Evolutionary conservation across 2,329 filamentous ascomycete genomes (phyloP).

Genomic region (Eutypella sp.): DNA sequence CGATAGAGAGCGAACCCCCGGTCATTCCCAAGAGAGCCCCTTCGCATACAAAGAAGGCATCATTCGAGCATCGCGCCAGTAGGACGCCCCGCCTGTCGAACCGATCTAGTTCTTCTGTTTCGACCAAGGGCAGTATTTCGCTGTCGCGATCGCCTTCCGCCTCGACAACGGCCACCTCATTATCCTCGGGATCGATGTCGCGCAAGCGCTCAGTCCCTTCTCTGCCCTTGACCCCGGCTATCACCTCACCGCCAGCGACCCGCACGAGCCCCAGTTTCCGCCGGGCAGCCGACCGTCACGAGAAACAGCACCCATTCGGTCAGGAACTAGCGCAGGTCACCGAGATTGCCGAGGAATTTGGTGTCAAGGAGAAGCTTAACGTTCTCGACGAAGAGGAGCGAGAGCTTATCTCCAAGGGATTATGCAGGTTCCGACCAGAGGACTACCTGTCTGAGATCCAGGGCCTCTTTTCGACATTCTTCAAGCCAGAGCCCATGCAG

Average conservation of each 20-base stretch:
- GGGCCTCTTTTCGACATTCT: conserved; percentile 59
- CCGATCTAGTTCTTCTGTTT: conserved; percentile 47
- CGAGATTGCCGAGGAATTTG: conserved; percentile 87
- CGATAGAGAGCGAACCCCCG: conserved; percentile 50
- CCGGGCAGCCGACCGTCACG: conserved; percentile 20
- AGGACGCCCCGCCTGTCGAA: conserved; percentile 50
- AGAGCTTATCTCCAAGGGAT: conserved; percentile 62
- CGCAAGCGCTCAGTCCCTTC: conserved; percentile 25
- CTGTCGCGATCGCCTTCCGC: conserved; percentile 55
- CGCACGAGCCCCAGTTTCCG: conserved; percentile 17
- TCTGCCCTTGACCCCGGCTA: conserved; percentile 26
- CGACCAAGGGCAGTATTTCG: conserved; percentile 51
- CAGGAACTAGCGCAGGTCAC: conserved; percentile 87
- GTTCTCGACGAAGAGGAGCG: conserved; percentile 69
- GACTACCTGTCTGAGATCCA: conserved; percentile 83
- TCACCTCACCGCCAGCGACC: conserved; percentile 26
- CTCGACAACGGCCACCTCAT: conserved; percentile 47
- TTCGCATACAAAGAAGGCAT: conserved; percentile 83
- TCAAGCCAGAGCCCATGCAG: conserved; percentile 34
- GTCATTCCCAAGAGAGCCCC: conserved; percentile 72
- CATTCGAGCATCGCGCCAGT: conserved; percentile 68
- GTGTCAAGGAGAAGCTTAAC: conserved; percentile 53
- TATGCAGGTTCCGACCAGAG: conserved; percentile 69
- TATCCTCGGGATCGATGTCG: conserved; percentile 32
- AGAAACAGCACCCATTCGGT: conserved; percentile 64